These are phyloP conservation scores for Coelastrella sp. DNA, from an alignment of 139 green algal genomes.

Conservation along the genomic window DNA sequence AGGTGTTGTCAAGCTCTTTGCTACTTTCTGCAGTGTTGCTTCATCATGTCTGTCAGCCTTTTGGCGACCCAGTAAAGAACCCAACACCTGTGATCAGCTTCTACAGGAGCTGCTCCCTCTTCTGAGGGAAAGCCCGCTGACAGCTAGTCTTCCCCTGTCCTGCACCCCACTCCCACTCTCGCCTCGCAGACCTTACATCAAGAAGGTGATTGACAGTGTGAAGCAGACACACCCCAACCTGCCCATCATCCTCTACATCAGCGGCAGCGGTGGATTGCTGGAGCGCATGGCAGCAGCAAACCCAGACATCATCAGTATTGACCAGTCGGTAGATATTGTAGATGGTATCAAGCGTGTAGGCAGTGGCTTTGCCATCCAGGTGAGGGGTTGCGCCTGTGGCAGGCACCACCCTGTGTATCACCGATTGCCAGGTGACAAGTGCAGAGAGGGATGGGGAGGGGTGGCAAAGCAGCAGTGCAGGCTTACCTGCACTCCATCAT, in stretches of 20 bases:
- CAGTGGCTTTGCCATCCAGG: constrained; percentile 86
- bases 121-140: too few relatives aligned
- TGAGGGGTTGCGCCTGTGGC: constrained; percentile 27
- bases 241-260: constrained; percentile 97
- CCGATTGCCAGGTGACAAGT: not conserved
- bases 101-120: too few relatives aligned
- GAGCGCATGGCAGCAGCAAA: constrained; percentile 93
- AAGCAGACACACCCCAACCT: constrained; percentile 81
- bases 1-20: too few relatives aligned
- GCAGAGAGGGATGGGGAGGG: too few relatives aligned
- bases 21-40: too few relatives aligned
- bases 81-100: too few relatives aligned
- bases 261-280: constrained; percentile 85
- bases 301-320: constrained; percentile 89
- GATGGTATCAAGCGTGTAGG: constrained; percentile 88
- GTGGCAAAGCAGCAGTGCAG: too few relatives aligned
- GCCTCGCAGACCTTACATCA: constrained; percentile 30
- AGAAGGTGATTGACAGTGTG: constrained; percentile 57
- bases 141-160: too few relatives aligned
- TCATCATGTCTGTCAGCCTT: too few relatives aligned
- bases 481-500: too few relatives aligned
- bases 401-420: not conserved
- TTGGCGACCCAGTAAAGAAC: too few relatives aligned
- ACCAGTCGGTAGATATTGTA: constrained; percentile 85
- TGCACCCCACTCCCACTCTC: too few relatives aligned